These are phyloP conservation scores for Trypethelium eluteriae DNA, from an alignment of 495 filamentous ascomycete genomes.

Conservation along the genomic window DNA sequence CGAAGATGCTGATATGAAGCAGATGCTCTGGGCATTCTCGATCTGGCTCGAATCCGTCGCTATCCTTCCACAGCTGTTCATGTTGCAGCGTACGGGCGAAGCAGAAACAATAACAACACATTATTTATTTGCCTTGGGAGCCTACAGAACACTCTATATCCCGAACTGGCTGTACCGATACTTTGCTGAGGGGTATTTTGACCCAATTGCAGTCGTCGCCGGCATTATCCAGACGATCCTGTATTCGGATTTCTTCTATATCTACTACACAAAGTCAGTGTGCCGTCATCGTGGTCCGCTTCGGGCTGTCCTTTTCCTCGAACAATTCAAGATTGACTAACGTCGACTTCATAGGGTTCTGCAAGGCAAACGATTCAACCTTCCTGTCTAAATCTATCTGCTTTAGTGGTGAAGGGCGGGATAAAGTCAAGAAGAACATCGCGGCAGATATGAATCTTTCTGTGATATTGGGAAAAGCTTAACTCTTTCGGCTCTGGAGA, in stretches of 20 bases:
- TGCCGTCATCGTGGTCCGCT: neutral
- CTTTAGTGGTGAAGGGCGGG: no score
- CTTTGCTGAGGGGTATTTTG: conserved; percentile 62
- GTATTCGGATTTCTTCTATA: conserved; percentile 99
- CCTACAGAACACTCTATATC: conserved; percentile 90
- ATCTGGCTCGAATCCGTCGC: conserved; percentile 97
- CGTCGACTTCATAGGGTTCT: conserved; percentile 21
- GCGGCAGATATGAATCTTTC: no score
- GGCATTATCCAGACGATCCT: conserved; percentile 88
- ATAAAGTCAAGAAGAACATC: no score
- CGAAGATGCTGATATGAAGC: neutral
- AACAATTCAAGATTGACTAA: neutral
- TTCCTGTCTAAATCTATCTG: conserved; percentile 22
- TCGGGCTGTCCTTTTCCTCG: neutral
- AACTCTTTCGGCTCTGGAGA: no score
- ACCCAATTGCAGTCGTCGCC: conserved; percentile 75
- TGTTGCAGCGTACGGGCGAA: conserved; percentile 94
- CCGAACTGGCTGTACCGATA: conserved; percentile 97
- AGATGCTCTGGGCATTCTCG: conserved; percentile 94
- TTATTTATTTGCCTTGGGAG: conserved; percentile 91
- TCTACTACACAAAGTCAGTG: conserved; percentile 89
- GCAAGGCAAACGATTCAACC: conserved; percentile 31
- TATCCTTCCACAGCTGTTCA: conserved; percentile 93
- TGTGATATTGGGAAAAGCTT: no score
- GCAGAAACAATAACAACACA: conserved; percentile 97